Percentiles rank a stretch among this genome's conserved stretches.
These are phyloP conservation scores for Zea luxurians DNA, from an alignment of 176 grass and related monocot genomes.

Conservation along the genomic window DNA sequence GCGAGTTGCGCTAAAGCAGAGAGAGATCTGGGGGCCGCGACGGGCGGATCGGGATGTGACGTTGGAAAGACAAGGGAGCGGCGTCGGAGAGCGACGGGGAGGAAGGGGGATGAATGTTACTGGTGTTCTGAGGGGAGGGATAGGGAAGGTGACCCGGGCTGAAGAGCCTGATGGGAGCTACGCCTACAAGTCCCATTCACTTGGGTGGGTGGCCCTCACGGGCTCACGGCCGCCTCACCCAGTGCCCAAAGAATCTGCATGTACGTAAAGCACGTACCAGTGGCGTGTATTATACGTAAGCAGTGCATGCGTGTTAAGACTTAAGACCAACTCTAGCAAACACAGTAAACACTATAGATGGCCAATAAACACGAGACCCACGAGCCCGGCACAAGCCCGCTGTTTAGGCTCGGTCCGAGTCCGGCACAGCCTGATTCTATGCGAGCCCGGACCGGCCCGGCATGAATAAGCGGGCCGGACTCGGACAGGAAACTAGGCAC, in stretches of 20 bases:
- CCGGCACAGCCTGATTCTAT: too few species aligned
- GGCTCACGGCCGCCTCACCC: constrained; percentile 13
- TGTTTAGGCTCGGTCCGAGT: too few species aligned
- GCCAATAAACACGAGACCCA: too few species aligned
- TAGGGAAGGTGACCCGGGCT: neutral
- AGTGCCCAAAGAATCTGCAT: constrained; percentile 14
- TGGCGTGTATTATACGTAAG: constrained; percentile 19
- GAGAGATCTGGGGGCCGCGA: constrained; percentile 22
- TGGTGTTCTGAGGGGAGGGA: neutral
- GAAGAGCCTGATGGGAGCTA: constrained; percentile 34
- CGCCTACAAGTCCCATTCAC: constrained; percentile 14
- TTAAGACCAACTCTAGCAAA: too few species aligned
- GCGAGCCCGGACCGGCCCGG: too few species aligned
- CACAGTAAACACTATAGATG: too few species aligned
- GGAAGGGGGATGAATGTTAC: constrained; percentile 47
- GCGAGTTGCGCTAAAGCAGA: constrained; percentile 26
- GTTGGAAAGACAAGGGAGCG: constrained; percentile 49
- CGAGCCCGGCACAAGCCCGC: too few species aligned
- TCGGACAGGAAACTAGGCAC: too few species aligned
- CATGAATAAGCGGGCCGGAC: too few species aligned
- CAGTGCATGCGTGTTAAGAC: neutral
- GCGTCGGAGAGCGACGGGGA: constrained; percentile 49
- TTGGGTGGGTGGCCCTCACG: constrained; percentile 32
- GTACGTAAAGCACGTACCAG: constrained; percentile 1
- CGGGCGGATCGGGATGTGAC: constrained; percentile 53